These are phyloP conservation scores for Sporothrix pseudoabietina DNA, from an alignment of 2,329 filamentous ascomycete genomes.

Conservation along the genomic window DNA sequence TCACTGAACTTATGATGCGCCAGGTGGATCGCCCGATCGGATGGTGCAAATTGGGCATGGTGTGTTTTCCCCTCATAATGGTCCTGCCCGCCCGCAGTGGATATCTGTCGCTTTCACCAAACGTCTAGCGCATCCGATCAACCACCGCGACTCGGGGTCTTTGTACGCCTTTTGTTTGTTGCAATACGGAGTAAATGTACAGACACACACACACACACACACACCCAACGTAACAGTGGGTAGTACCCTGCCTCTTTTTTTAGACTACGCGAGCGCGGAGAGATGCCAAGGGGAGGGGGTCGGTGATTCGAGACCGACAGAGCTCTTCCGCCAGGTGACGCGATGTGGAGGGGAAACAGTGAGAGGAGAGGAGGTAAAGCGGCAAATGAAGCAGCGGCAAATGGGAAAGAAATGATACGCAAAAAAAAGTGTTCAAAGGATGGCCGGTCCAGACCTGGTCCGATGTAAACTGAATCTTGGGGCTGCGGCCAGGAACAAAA, in stretches of 20 bases:
- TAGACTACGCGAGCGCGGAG: conserved; percentile 1
- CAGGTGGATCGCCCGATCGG: conserved; percentile 1
- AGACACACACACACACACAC: no score
- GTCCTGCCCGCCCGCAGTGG: background rate
- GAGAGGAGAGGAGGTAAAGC: background rate
- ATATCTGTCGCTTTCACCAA: background rate
- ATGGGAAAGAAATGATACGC: background rate
- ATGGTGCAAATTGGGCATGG: background rate
- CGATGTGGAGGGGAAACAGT: background rate
- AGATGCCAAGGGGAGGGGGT: background rate
- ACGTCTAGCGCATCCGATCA: conserved; percentile 8
- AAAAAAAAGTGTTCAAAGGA: background rate
- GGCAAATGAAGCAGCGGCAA: background rate
- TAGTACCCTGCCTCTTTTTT: background rate
- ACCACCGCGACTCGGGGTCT: background rate
- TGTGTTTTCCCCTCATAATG: background rate
- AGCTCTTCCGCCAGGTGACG: background rate
- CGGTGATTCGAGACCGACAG: conserved; percentile 6
- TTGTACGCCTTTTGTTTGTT: background rate
- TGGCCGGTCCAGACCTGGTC: conserved; percentile 4
- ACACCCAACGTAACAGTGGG: background rate
- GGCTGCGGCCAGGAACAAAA: background rate
- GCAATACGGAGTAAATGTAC: no score
- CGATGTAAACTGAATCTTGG: conserved; percentile 5
- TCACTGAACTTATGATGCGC: background rate